Evolutionary conservation across 2,329 filamentous ascomycete genomes (phyloP), one percentile per base, ranked within the genome.

Genomic region (Aphanocladium album): DNA sequence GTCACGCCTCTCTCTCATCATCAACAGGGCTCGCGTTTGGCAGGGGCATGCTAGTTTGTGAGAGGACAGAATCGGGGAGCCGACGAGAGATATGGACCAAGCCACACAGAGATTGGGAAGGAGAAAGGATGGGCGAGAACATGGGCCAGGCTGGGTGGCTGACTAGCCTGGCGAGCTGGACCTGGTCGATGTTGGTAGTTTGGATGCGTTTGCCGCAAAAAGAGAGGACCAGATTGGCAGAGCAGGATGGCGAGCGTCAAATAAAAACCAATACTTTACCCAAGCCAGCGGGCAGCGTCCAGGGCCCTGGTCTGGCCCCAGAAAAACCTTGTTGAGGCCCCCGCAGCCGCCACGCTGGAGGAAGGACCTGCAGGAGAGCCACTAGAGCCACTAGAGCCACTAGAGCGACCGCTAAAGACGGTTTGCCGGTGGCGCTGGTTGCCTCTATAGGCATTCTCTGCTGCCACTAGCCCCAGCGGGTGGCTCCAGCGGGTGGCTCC

Each of bases 61-160:
- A 55, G 52, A 43, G 37, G 37, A 14, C 45, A 45, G 39, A 33
- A 9, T 55, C 25, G 39, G 52, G 52, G 52, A 9, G 39, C 45
- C 23, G 52, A 45, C 21, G 52, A 37, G 21, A 45, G 52, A 55
- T 55, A 30, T 17, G 35, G 35, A 25, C 47, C n/a, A 51, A 51
- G 47, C 47, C 47, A 35, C 52, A n/a, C n/a, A n/a, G 37, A 54
- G 52, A 54, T 45, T n/a, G 33, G 12, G 53, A 56, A 55, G 39
- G 37, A 43, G 30, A 14, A 35, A 17, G 37, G 39, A 35, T 35
- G 41, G 39, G 11, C n/a, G 53, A 56, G 53, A 35, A 46, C 27
- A 25, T 56, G 27, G 39, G 25, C 9, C 19, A 19, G 16, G 35
- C 39, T 23, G 49, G 23, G 23, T 25, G 49, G 21, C 23, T 43